phyloP scores from a whole-genome alignment of 805 yeast genomes.

The Candida awuae region DNA sequence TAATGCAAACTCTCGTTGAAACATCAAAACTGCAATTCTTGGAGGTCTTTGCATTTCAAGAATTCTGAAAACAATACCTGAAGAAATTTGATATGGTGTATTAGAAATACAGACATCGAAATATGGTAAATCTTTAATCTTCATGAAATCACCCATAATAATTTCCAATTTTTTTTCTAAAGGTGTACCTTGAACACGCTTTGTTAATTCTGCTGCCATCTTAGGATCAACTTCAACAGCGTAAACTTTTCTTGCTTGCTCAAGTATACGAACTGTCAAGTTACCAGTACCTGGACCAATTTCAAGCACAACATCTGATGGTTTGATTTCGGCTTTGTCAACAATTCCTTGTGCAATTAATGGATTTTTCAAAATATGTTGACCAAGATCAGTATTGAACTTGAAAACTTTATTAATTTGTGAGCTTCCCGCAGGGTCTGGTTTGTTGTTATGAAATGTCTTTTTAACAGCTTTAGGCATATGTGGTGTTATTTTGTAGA shows the following conservation, averaged over 20 bases:
- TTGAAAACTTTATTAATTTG: constrained; percentile 82
- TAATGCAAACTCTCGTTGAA: constrained; percentile 94
- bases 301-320: constrained; percentile 88
- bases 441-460: constrained; percentile 42
- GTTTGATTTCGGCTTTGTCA: constrained; percentile 87
- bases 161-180: constrained; percentile 86
- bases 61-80: constrained; percentile 90
- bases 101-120: constrained; percentile 94
- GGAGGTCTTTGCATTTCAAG: constrained; percentile 91
- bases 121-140: constrained; percentile 79
- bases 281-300: constrained; percentile 99
- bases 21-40: constrained; percentile 90
- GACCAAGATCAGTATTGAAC: constrained; percentile 94
- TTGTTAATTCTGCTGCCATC: constrained; percentile 98
- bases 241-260: constrained; percentile 86
- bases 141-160: constrained; percentile 91
- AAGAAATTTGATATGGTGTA: constrained; percentile 95
- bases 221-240: constrained; percentile 99
- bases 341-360: constrained; percentile 97
- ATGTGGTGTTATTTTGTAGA: not conserved
- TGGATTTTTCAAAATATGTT: constrained; percentile 94
- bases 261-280: constrained; percentile 84
- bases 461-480: constrained; percentile 64
- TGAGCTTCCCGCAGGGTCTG: constrained; percentile 54
- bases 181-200: constrained; percentile 96